Evolutionary conservation across 352 stramenopile species (phyloP).

Genomic region (Pythium guiyangense): DNA sequence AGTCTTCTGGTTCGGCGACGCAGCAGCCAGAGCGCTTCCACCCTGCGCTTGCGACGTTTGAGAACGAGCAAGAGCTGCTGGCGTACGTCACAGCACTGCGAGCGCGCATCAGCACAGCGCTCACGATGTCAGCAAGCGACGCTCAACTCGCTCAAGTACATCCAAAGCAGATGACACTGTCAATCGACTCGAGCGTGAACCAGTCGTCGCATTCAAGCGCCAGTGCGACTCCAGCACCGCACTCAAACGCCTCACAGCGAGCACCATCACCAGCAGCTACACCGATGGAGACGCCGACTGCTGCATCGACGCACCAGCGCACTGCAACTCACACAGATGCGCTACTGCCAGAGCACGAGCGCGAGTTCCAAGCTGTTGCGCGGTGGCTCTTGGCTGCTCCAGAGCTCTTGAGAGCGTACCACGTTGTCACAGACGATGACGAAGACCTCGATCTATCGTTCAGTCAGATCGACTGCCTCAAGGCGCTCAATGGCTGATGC

Average conservation of each 20-base stretch:
- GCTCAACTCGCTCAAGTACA: not conserved
- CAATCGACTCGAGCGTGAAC: not conserved
- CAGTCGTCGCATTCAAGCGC: not conserved
- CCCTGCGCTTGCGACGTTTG: conserved; percentile 22
- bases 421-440: conserved; percentile 21
- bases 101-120: conserved; percentile 19
- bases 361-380: conserved; percentile 34
- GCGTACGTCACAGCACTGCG: conserved; percentile 37
- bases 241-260: not conserved
- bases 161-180: not conserved
- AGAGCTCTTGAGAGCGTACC: not conserved
- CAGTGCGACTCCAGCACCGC: too few relatives aligned
- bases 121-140: not conserved
- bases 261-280: too few relatives aligned
- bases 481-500: too few relatives aligned
- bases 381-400: conserved; percentile 19
- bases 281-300: not conserved
- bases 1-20: not conserved
- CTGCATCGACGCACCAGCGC: not conserved
- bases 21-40: conserved; percentile 10
- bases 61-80: conserved; percentile 20
- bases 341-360: conserved; percentile 20
- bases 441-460: conserved; percentile 7
- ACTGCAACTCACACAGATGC: not conserved
- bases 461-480: conserved; percentile 16